phyloP scores from a whole-genome alignment of 108 stramenopile genomes.

The Fragilariopsis cylindrus region DNA sequence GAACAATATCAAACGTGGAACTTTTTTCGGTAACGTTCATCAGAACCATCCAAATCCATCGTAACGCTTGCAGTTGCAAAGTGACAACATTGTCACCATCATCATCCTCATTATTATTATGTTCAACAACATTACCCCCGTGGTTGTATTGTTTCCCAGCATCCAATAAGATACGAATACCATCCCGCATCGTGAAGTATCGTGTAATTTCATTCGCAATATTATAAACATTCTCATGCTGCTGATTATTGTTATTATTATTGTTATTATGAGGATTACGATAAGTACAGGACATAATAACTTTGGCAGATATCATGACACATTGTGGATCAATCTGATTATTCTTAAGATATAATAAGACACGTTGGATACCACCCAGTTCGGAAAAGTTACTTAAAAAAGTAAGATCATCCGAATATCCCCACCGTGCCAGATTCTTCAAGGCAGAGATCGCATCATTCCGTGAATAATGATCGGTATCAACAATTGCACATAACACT shows the following conservation, averaged over 20 bases:
- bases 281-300: constrained; percentile 1
- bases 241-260: too few relatives aligned
- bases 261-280: not conserved
- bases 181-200: not conserved
- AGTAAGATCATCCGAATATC: not conserved
- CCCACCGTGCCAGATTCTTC: not conserved
- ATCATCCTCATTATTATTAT: not conserved
- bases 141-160: not conserved
- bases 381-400: not conserved
- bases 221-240: not conserved
- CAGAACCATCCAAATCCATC: constrained; percentile 10
- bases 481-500: not conserved
- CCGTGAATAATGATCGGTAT: not conserved
- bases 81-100: not conserved
- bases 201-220: constrained; percentile 7
- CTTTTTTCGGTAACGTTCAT: constrained; percentile 1
- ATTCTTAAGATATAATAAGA: constrained; percentile 2
- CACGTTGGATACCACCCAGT: constrained; percentile 12
- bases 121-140: too few relatives aligned
- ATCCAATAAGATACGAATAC: not conserved
- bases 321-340: not conserved
- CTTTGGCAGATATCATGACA: not conserved
- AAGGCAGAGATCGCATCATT: not conserved
- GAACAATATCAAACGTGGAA: constrained; percentile 4
- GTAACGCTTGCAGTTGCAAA: not conserved